These are phyloP conservation scores for Scolecobasidium constrictum DNA, from an alignment of 2,329 filamentous ascomycete species.

Conservation along the genomic window DNA sequence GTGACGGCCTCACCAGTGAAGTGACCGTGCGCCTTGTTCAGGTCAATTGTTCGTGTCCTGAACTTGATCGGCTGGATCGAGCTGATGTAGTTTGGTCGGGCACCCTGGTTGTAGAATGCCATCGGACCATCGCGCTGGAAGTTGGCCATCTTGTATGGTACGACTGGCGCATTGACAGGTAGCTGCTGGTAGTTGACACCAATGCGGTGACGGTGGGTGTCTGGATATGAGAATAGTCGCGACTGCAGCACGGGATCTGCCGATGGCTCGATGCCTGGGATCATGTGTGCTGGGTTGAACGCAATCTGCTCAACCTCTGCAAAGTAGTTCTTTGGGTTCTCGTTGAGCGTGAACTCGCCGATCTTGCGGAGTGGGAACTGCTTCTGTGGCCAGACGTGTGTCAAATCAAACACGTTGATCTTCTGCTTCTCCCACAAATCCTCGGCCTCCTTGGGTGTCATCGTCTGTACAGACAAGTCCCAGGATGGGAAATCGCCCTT, in stretches of 20 bases:
- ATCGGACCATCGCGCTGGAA: slow-evolving; percentile 65
- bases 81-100: slow-evolving; percentile 45
- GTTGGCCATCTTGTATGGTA: slow-evolving; percentile 48
- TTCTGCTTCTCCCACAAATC: slow-evolving; percentile 40
- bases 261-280: slow-evolving; percentile 57
- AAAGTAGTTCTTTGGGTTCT: slow-evolving; percentile 50
- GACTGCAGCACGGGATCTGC: slow-evolving; percentile 60
- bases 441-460: slow-evolving; percentile 42
- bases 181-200: slow-evolving; percentile 50
- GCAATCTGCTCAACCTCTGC: slow-evolving; percentile 60
- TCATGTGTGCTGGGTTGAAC: slow-evolving; percentile 57
- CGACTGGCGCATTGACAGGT: slow-evolving; percentile 41
- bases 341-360: slow-evolving; percentile 41
- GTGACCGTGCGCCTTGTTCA: slow-evolving; percentile 39
- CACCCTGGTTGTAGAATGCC: slow-evolving; percentile 55
- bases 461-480: slow-evolving; percentile 40
- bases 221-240: slow-evolving; percentile 60
- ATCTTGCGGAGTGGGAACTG: slow-evolving; percentile 43
- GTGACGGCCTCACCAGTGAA: slow-evolving; percentile 38
- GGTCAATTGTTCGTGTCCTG: slow-evolving; percentile 33
- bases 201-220: slow-evolving; percentile 49
- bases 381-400: slow-evolving; percentile 43
- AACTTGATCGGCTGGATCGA: slow-evolving; percentile 42
- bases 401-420: slow-evolving; percentile 45
- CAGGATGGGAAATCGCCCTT: slow-evolving; percentile 41